phyloP scores from a whole-genome alignment of 2,329 filamentous ascomycete genomes.

The Diaporthe nobilis region DNA sequence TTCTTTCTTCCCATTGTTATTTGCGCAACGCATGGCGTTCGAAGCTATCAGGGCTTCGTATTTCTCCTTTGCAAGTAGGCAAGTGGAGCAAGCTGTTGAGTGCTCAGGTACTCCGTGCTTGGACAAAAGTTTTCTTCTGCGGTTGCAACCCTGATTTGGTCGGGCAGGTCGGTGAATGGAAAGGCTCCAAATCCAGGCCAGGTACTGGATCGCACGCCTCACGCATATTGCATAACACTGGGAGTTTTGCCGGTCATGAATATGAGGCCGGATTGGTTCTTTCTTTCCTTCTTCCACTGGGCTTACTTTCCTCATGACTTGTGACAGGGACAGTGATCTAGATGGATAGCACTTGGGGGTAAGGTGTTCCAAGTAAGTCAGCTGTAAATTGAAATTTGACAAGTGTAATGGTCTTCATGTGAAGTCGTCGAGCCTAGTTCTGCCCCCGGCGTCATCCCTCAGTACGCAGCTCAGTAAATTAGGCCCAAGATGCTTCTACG shows the following conservation, averaged over 20 bases:
- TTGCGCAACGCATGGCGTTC: constrained; percentile 25
- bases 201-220: background rate
- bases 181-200: constrained; percentile 12
- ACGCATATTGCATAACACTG: constrained; percentile 16
- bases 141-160: background rate
- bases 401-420: background rate
- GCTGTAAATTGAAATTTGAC: background rate
- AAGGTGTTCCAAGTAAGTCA: constrained; percentile 6
- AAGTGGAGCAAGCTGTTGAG: constrained; percentile 1
- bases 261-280: background rate
- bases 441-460: background rate
- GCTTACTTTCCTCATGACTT: background rate
- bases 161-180: background rate
- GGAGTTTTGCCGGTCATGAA: constrained; percentile 10
- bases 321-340: background rate
- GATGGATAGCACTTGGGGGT: background rate
- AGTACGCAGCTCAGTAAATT: background rate
- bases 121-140: constrained; percentile 11
- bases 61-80: background rate
- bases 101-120: background rate
- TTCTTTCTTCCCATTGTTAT: background rate
- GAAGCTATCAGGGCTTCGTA: constrained; percentile 15
- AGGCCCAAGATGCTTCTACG: background rate
- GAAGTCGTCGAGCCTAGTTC: background rate
- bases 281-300: background rate